Conservation (phyloP, 2,329 filamentous ascomycete genomes). For the Cladosporium sp. region DNA sequence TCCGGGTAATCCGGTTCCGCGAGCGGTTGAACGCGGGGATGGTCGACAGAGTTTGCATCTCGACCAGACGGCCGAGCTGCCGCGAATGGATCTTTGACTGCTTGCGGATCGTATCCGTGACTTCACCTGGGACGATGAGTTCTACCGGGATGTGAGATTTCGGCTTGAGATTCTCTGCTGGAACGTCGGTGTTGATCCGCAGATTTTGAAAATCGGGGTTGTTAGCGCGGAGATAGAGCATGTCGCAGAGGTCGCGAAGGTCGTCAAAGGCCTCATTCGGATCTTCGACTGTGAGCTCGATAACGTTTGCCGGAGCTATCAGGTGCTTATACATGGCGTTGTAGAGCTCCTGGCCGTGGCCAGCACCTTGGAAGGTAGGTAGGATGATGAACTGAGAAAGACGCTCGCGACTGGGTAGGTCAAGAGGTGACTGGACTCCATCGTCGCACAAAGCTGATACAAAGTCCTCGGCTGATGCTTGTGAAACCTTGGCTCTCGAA, state of each 20-base stretch:
- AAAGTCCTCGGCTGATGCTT: background rate
- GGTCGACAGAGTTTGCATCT: conserved; percentile 63
- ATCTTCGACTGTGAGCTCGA: conserved; percentile 88
- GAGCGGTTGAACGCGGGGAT: conserved; percentile 46
- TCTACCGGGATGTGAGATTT: conserved; percentile 45
- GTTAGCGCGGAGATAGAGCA: conserved; percentile 55
- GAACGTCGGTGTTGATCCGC: conserved; percentile 47
- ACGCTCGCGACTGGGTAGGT: conserved; percentile 69
- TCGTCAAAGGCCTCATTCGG: conserved; percentile 83
- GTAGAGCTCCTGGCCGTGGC: conserved; percentile 76
- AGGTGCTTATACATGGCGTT: conserved; percentile 69
- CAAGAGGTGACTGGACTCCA: conserved; percentile 42
- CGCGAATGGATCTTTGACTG: conserved; percentile 66
- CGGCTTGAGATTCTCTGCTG: conserved; percentile 45
- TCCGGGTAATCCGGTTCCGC: conserved; percentile 40
- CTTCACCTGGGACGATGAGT: conserved; percentile 52
- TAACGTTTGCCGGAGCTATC: conserved; percentile 55
- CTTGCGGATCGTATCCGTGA: conserved; percentile 52
- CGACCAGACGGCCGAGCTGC: conserved; percentile 69
- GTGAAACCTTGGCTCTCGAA: background rate
- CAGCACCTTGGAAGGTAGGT: conserved; percentile 75
- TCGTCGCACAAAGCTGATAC: background rate
- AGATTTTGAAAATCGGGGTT: conserved; percentile 26
- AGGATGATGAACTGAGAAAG: conserved; percentile 93
- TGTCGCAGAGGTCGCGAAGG: conserved; percentile 68